Evolutionary conservation across 78 protist genomes (phyloP), one percentile per base, ranked within the genome.

Genomic region (Anaeramoeba ignava): DNA sequence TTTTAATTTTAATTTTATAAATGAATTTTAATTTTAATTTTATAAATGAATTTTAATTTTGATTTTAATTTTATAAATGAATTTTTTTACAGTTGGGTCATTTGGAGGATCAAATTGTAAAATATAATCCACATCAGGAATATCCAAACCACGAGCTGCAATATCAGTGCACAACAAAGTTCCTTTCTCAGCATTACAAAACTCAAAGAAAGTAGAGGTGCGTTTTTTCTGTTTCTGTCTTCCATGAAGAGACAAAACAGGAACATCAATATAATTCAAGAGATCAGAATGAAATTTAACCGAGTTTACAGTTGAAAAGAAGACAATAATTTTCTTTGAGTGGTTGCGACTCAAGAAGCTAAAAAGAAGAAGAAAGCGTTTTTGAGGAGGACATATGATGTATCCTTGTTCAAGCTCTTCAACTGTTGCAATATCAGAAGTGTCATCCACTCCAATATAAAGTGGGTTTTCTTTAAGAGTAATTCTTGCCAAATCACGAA

Each of bases 81-180:
- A 79, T 8, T 41, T 8, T 23, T 79, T 38, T 3, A 8, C 91
- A 36, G 33, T 85, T 23, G 97, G 95, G 79, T 94, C 98, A 81
- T 94, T 98, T 1, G 99, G 98, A 27, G 99, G 98, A 84, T 98
- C 99, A 81, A 40, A 98, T 91, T 97, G 99, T 40, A 96, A 82
- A 78, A 96, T 94, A 98, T 98, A 96, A 86, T 98, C 98, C 17
- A 87, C 90, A 0, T 27, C 78, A 2, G 98, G 99, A 78, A 98
- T 96, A 89, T 98, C 99, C 0, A 98, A 86, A 3, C 99, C 99
- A 33, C 99, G 93, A 0, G 99, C 99, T 0, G 99, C 99, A 37
- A 98, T 98, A 84, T 98, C 99, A 0, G 99, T 98, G 82, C 94
- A 93, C 12, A 98, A 84, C 8, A 97, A 88, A 12, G 94, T 93